phyloP scores from a whole-genome alignment of 2,329 filamentous ascomycete species.

The Epichloe coenophiala region DNA sequence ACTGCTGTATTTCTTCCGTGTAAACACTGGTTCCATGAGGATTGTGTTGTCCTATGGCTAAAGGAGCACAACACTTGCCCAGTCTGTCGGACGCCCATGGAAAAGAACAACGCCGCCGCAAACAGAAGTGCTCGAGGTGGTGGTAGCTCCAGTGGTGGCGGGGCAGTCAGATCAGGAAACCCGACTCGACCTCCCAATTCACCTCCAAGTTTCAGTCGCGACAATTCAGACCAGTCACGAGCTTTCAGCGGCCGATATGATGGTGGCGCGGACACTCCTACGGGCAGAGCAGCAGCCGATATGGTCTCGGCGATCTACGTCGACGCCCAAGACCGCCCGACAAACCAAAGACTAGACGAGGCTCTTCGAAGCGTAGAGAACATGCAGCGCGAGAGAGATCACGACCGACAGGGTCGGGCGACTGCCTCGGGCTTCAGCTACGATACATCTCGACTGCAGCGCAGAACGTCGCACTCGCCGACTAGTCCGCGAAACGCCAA shows the following conservation, averaged over 20 bases:
- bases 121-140: slow-evolving; percentile 5
- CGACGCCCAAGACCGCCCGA: slow-evolving; percentile 16
- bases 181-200: neutral
- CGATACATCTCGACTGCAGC: slow-evolving; percentile 21
- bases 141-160: neutral
- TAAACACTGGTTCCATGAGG: slow-evolving; percentile 84
- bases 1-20: slow-evolving; percentile 72
- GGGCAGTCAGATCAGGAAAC: neutral
- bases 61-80: slow-evolving; percentile 88
- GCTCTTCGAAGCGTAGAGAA: slow-evolving; percentile 17
- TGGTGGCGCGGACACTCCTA: slow-evolving; percentile 3
- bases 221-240: slow-evolving; percentile 1
- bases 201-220: neutral
- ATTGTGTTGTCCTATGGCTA: slow-evolving; percentile 73
- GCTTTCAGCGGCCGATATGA: neutral
- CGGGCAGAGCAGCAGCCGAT: slow-evolving; percentile 4
- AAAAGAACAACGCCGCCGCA: slow-evolving; percentile 18
- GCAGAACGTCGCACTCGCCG: slow-evolving; percentile 25
- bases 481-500: slow-evolving; percentile 19
- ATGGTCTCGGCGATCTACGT: slow-evolving; percentile 9
- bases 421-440: slow-evolving; percentile 16
- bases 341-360: slow-evolving; percentile 15
- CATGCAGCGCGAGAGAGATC: slow-evolving; percentile 13
- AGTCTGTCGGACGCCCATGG: slow-evolving; percentile 53
- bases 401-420: slow-evolving; percentile 13